These are phyloP conservation scores for Eutrema salsugineum DNA, from an alignment of 441 rosid species.

Conservation along the genomic window DNA sequence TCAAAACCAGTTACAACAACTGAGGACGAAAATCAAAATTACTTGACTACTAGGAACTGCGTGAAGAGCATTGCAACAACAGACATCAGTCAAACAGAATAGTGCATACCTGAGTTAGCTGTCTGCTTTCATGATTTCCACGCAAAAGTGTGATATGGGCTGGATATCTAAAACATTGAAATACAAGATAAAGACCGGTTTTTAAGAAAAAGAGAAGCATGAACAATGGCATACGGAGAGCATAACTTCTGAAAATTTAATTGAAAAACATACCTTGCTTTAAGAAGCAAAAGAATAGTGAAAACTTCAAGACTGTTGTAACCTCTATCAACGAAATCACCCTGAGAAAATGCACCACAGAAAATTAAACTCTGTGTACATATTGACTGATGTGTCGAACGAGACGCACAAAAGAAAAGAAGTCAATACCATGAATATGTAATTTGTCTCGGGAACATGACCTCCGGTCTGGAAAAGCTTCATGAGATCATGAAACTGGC, in stretches of 20 bases:
- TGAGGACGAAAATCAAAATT: background rate
- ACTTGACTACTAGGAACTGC: background rate
- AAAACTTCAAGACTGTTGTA: constrained; percentile 91
- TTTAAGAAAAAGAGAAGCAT: background rate
- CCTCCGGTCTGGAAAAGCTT: constrained; percentile 98
- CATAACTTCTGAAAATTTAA: background rate
- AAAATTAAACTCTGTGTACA: background rate
- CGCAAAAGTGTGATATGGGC: constrained; percentile 97
- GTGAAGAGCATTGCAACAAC: background rate
- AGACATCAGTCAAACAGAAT: constrained; percentile 1
- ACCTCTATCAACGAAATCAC: constrained; percentile 87
- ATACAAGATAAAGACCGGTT: constrained; percentile 3
- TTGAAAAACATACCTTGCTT: constrained; percentile 52
- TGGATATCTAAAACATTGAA: constrained; percentile 65
- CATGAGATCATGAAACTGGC: constrained; percentile 97
- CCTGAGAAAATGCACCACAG: constrained; percentile 39
- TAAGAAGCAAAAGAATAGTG: constrained; percentile 84
- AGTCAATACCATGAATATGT: constrained; percentile 86
- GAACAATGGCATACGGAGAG: background rate
- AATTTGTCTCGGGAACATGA: constrained; percentile 97
- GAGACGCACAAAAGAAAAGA: background rate
- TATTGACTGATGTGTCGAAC: background rate
- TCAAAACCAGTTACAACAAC: background rate
- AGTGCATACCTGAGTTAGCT: constrained; percentile 83
- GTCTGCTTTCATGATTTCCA: constrained; percentile 99